These are phyloP conservation scores for Fusarium hainanense DNA, from an alignment of 2,329 filamentous ascomycete genomes.

Conservation along the genomic window DNA sequence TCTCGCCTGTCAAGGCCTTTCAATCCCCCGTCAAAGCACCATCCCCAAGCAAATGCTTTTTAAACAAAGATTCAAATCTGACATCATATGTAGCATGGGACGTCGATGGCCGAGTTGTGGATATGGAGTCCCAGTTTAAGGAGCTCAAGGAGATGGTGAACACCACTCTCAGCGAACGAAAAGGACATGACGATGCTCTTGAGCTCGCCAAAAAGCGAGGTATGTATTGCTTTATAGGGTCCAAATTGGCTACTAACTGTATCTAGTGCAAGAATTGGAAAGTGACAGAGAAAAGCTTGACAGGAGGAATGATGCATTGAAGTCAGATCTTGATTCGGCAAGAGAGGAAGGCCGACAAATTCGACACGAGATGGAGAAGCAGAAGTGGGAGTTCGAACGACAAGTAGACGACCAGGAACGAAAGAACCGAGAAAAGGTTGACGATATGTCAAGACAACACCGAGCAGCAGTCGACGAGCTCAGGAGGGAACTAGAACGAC, in stretches of 20 bases:
- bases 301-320: slow-evolving; percentile 62
- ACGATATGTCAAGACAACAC: slow-evolving; percentile 53
- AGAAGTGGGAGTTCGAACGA: slow-evolving; percentile 51
- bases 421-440: slow-evolving; percentile 50
- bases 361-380: slow-evolving; percentile 52
- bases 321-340: slow-evolving; percentile 69
- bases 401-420: slow-evolving; percentile 66
- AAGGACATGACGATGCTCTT: slow-evolving; percentile 77
- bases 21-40: slow-evolving; percentile 54
- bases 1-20: slow-evolving; percentile 49
- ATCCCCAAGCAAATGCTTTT: slow-evolving; percentile 64
- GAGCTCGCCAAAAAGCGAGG: slow-evolving; percentile 79
- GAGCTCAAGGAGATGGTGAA: slow-evolving; percentile 79
- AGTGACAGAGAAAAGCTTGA: slow-evolving; percentile 59
- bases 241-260: neutral
- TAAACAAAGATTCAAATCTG: slow-evolving; percentile 80
- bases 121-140: slow-evolving; percentile 80
- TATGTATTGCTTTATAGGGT: slow-evolving; percentile 55
- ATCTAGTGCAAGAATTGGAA: slow-evolving; percentile 62
- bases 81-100: slow-evolving; percentile 77
- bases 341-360: slow-evolving; percentile 52
- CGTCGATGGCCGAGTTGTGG: slow-evolving; percentile 78
- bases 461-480: slow-evolving; percentile 50
- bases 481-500: slow-evolving; percentile 58
- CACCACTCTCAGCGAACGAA: slow-evolving; percentile 73